These are phyloP conservation scores for Vaucheria bursata DNA, from an alignment of 352 stramenopile genomes.

Conservation along the genomic window DNA sequence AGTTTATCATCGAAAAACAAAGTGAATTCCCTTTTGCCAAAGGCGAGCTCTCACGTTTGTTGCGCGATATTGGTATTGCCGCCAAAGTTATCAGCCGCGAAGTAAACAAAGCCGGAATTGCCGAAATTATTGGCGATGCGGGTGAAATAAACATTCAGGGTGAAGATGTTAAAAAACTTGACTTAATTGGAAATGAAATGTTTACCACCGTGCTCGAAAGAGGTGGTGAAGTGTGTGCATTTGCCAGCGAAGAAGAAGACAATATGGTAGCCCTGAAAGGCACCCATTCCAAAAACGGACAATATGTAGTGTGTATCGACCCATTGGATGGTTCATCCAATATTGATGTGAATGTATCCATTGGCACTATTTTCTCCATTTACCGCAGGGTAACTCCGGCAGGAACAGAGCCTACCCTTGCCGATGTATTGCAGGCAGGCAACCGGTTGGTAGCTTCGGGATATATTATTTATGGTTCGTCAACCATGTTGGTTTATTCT, in stretches of 20 bases:
- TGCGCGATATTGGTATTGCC: slow-evolving; percentile 5
- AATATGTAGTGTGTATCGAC: slow-evolving; percentile 59
- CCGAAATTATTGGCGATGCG: slow-evolving; percentile 5
- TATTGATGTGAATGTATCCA: slow-evolving; percentile 93
- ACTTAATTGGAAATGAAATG: slow-evolving; percentile 9
- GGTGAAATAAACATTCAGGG: slow-evolving; percentile 7
- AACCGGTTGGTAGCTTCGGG: slow-evolving; percentile 79
- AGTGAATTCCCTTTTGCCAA: slow-evolving; percentile 7
- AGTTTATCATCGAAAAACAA: slow-evolving; percentile 9
- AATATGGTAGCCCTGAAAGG: slow-evolving; percentile 6
- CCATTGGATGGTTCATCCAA: slow-evolving; percentile 94
- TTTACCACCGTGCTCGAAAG: slow-evolving; percentile 5
- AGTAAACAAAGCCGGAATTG: slow-evolving; percentile 7
- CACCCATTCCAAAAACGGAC: slow-evolving; percentile 5
- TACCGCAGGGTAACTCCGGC: slow-evolving; percentile 52
- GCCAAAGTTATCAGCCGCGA: slow-evolving; percentile 4
- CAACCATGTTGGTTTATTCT: slow-evolving; percentile 87
- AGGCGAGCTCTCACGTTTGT: slow-evolving; percentile 4
- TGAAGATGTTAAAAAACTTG: slow-evolving; percentile 9
- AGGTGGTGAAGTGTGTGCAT: slow-evolving; percentile 5
- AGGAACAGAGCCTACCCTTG: slow-evolving; percentile 48
- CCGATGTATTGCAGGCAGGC: slow-evolving; percentile 62
- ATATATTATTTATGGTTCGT: slow-evolving; percentile 94
- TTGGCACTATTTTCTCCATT: slow-evolving; percentile 90
- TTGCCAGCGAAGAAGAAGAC: slow-evolving; percentile 5